Evolutionary conservation across 176 grass and related monocot species (phyloP).

Genomic region (Avena sativa): DNA sequence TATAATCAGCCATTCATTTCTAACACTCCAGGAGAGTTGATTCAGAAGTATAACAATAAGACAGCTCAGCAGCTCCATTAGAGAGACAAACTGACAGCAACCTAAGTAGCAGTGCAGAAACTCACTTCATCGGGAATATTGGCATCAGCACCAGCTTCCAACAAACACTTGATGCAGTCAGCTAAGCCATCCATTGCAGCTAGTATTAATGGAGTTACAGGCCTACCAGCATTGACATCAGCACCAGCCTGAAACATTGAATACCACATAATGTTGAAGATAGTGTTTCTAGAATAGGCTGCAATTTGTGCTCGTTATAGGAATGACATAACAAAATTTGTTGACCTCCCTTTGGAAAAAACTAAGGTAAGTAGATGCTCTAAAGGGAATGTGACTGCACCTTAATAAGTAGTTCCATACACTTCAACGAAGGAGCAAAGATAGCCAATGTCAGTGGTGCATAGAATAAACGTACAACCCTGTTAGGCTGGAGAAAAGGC

Average conservation of each 20-base stretch:
- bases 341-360: not conserved
- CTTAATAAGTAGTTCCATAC: constrained; percentile 9
- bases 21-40: not conserved
- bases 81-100: not conserved
- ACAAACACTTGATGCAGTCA: constrained; percentile 37
- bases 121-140: constrained; percentile 41
- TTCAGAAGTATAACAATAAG: not conserved
- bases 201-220: constrained; percentile 36
- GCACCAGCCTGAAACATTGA: constrained; percentile 44
- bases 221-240: constrained; percentile 39
- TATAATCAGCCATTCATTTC: not conserved
- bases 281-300: not conserved
- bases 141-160: constrained; percentile 42
- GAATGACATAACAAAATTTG: not conserved
- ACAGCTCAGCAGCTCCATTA: not conserved
- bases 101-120: constrained; percentile 13
- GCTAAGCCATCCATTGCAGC: constrained; percentile 36
- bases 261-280: not conserved
- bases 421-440: constrained; percentile 8
- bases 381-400: not conserved
- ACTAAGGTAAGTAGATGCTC: not conserved
- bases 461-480: constrained; percentile 4
- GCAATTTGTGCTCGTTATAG: not conserved
- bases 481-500: not conserved
- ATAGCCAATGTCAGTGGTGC: constrained; percentile 5